Base-by-base conservation (phyloP, 352 stramenopile genomes). In the Globisporangium sylvaticum region DNA sequence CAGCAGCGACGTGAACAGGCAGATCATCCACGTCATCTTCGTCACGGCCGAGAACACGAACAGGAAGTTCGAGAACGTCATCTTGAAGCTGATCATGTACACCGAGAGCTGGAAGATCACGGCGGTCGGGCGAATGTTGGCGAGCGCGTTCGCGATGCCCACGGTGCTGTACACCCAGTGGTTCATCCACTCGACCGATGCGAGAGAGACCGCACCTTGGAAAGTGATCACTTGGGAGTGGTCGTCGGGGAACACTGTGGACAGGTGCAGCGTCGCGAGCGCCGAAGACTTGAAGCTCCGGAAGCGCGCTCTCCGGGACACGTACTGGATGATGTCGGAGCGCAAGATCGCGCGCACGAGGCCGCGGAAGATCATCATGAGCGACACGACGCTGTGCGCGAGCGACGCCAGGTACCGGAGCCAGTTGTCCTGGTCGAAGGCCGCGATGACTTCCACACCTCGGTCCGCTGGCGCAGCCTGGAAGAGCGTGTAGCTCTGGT, bases 161-260 rank as follows among this genome's bases (percentile, higher is more conserved):
- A 83, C 37, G 8, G 15, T 7, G 25, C 76, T 78, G 63, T 83
- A 83, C 22, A 80, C 44, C 76, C 76, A 80, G 63, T 83, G 67
- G 58, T 80, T 83, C 66, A 74, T 76, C 76, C 73, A 83, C 18
- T 79, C 24, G 48, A 74, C 73, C 29, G 76, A 74, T 1, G 71
- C 75, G 52, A 77, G 69, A 22, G 74, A 69, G 3, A 68, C 12
- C 0, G 53, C 32, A 2, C 70, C 57, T 12, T 78, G 75, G 56
- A 78, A 55, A 18, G 52, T 64, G 14, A 65, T 62, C 18, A 66
- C 62, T 3, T 46, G 6, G 58, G 50, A 52, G 31, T 59, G 18
- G 46, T 60, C 31, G 20, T 62, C 52, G 4, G 48, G 9, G 1
- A 68, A 24, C 54, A 65, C 39, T 12, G 42, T 42, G 10, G 44